Base-by-base conservation (phyloP, 192 early-diverging fungal species). In the Glomus cerebriforme region DNA sequence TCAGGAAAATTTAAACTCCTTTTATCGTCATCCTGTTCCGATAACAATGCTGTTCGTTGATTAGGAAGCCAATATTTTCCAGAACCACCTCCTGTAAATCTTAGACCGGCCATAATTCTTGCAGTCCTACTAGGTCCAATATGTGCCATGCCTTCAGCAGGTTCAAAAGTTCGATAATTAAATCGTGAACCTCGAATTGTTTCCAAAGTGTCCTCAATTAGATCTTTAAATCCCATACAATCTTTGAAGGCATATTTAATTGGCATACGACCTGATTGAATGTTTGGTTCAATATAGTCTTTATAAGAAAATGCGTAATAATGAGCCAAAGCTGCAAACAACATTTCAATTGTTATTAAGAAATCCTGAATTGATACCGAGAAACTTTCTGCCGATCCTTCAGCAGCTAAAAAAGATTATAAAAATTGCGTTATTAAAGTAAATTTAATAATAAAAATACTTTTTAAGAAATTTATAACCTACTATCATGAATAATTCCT, bases 281-380 rank as follows among this genome's bases (percentile, higher is more conserved):
- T 88, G 79, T 86, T 88, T 31, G 86, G 73, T 35, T 91, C 92
- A 69, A 88, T 90, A 72, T 92, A 93, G 78, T 95, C 94, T 80
- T 92, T 87, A 73, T 96, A 92, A 1, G 94, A 95, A 82, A 95
- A 96, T 19, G 96, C 91, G 75, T 85, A 87, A 88, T 88, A 91
- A 84, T 97, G 95, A 35, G 90, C 91, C 26, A 94, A 79, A 6
- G 97, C 92, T 35, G 93, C 92, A 59, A 90, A 85, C 10, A 94
- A 87, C 94, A 96, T 95, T 83, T 98, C 97, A 31, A 98, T 81
- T 72, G 95, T 97, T 49, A 98, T 94, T 35, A 98, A 88, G 80
- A 93, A 91, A 87, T 96, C 96, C 80, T 98, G 97, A 67, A 96
- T 83, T 27, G 93, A 93, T 1, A 92, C 87, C 34, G 97, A 91